A percentile compares a stretch with the other conserved stretches of the same genome.
Evolutionary conservation across 1,139 yeast species (phyloP).

Genomic region (Meyerozyma elateridarum): DNA sequence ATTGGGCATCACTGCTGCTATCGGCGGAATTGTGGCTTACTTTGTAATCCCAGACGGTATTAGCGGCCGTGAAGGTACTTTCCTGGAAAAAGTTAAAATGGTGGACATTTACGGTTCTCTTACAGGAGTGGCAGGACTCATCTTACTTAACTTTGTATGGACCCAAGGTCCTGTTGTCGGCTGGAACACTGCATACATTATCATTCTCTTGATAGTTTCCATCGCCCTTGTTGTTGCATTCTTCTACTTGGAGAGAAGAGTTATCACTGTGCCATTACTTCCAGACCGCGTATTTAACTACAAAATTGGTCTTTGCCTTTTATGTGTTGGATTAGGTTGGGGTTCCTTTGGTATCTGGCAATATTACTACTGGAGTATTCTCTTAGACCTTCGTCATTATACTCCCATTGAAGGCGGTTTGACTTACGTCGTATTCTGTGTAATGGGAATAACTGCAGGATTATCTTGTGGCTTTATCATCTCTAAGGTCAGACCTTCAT

Average conservation of each 20-base stretch:
- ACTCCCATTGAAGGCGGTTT: conserved; percentile 40
- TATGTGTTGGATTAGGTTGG: conserved; percentile 47
- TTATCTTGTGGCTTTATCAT: conserved; percentile 38
- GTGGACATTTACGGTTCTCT: conserved; percentile 46
- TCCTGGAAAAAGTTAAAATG: conserved; percentile 11
- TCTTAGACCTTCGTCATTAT: conserved; percentile 41
- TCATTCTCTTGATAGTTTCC: conserved; percentile 40
- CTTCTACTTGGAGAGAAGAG: conserved; percentile 25
- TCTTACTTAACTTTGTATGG: conserved; percentile 48
- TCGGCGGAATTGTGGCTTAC: conserved; percentile 24
- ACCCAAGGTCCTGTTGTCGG: conserved; percentile 53
- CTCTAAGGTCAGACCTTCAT: conserved; percentile 39
- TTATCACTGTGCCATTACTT: conserved; percentile 36
- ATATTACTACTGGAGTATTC: conserved; percentile 38
- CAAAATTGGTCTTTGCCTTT: conserved; percentile 32
- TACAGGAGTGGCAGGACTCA: conserved; percentile 43
- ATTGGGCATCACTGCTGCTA: conserved; percentile 31
- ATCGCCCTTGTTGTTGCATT: conserved; percentile 29
- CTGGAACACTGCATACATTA: conserved; percentile 44
- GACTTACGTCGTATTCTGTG: conserved; percentile 41
- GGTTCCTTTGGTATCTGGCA: conserved; percentile 55
- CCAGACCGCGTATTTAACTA: conserved; percentile 39
- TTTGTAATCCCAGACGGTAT: conserved; percentile 29
- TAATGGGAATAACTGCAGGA: conserved; percentile 46
- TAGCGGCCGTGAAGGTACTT: conserved; percentile 6